phyloP scores from a whole-genome alignment of 2,329 filamentous ascomycete species.

The Hawksworthiomyces lignivorus region DNA sequence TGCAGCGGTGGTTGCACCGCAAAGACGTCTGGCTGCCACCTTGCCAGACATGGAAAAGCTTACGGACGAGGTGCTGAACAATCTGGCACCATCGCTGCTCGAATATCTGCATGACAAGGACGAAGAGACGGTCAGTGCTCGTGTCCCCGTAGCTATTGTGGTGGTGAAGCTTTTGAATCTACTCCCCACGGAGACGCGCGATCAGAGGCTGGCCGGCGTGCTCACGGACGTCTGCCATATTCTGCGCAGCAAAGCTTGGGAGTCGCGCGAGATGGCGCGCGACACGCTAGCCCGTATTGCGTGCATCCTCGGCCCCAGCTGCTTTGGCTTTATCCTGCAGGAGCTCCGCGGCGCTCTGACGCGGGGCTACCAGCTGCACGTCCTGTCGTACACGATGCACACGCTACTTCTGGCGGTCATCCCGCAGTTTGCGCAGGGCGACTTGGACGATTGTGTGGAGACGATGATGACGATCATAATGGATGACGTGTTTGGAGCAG shows the following conservation, averaged over 20 bases:
- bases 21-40: slow-evolving; percentile 49
- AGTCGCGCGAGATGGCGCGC: slow-evolving; percentile 83
- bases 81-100: slow-evolving; percentile 72
- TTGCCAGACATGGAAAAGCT: slow-evolving; percentile 63
- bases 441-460: slow-evolving; percentile 78
- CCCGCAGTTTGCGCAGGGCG: slow-evolving; percentile 68
- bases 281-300: slow-evolving; percentile 83
- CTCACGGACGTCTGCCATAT: slow-evolving; percentile 91
- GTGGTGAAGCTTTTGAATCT: slow-evolving; percentile 80
- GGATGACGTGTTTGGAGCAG: slow-evolving; percentile 92
- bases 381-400: slow-evolving; percentile 91
- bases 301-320: slow-evolving; percentile 68
- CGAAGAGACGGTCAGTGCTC: slow-evolving; percentile 85
- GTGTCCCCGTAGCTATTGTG: slow-evolving; percentile 82
- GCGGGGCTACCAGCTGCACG: slow-evolving; percentile 86
- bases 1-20: slow-evolving; percentile 17
- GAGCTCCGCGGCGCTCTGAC: slow-evolving; percentile 77
- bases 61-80: slow-evolving; percentile 61
- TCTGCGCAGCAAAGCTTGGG: slow-evolving; percentile 77
- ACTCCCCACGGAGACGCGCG: slow-evolving; percentile 65
- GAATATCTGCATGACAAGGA: slow-evolving; percentile 89
- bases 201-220: slow-evolving; percentile 69
- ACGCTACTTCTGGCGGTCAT: slow-evolving; percentile 73
- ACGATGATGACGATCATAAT: slow-evolving; percentile 79
- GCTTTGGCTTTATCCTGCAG: slow-evolving; percentile 88